A percentile compares a stretch with the other conserved stretches of the same genome.
Evolutionary conservation across 345 rosid species (phyloP).

Genomic region (Cardamine occulta): DNA sequence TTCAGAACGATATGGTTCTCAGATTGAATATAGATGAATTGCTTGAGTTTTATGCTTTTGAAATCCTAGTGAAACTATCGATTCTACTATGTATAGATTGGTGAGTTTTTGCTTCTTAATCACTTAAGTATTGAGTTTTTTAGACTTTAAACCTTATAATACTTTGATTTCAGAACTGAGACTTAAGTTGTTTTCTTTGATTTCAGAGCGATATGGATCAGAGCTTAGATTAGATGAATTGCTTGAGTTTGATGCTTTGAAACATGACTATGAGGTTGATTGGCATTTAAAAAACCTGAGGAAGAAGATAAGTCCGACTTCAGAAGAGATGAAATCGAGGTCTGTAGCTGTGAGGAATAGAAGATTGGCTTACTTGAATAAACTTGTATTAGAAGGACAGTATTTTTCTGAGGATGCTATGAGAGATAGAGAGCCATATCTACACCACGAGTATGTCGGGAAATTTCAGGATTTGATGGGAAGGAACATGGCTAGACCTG

Average conservation of each 20-base stretch:
- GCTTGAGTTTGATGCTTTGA: conserved; percentile 63
- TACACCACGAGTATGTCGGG: conserved; percentile 96
- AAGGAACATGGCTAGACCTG: conserved; percentile 89
- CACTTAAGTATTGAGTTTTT: neutral
- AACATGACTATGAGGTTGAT: conserved; percentile 71
- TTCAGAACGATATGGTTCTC: conserved; percentile 61
- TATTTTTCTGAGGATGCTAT: conserved; percentile 95
- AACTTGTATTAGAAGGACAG: conserved; percentile 64
- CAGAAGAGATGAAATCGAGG: conserved; percentile 65
- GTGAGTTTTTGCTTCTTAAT: neutral
- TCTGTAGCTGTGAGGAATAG: conserved; percentile 79
- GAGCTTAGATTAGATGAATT: conserved; percentile 67
- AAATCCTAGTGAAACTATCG: neutral
- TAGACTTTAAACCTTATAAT: neutral
- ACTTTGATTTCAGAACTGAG: neutral
- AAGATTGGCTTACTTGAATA: conserved; percentile 74
- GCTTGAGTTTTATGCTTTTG: conserved; percentile 55
- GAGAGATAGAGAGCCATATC: conserved; percentile 96
- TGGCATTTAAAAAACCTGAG: conserved; percentile 82
- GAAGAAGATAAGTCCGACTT: conserved; percentile 67
- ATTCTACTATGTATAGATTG: neutral
- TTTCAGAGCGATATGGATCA: conserved; percentile 79
- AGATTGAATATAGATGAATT: conserved; percentile 55
- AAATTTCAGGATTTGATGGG: conserved; percentile 83
- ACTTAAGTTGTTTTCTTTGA: conserved; percentile 7